phyloP scores from a whole-genome alignment of 108 stramenopile genomes.

The Mayamaea pseudoterrestris region DNA sequence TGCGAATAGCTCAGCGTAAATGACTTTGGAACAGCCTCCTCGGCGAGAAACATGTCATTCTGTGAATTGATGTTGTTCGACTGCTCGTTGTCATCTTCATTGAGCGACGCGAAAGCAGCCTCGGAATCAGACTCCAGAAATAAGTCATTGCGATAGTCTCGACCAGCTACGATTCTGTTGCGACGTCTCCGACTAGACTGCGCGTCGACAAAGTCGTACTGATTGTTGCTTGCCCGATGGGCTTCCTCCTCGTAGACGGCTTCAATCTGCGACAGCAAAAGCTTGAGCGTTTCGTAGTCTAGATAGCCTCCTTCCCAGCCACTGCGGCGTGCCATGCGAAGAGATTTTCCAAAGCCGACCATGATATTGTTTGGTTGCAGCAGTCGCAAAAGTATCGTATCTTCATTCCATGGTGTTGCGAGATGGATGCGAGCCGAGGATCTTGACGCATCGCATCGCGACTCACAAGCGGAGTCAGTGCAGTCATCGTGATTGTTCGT shows the following conservation, averaged over 20 bases:
- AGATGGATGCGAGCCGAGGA: no score
- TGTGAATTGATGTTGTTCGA: not conserved
- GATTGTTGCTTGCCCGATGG: conserved; percentile 2
- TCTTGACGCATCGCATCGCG: not conserved
- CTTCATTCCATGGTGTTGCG: no score
- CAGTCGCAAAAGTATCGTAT: no score
- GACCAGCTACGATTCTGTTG: not conserved
- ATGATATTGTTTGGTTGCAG: conserved; percentile 12
- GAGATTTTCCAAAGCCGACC: conserved; percentile 65
- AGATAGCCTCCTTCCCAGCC: conserved; percentile 75
- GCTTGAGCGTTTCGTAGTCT: conserved; percentile 68
- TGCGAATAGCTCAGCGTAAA: conserved; percentile 13
- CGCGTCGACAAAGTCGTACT: not conserved
- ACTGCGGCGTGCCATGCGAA: conserved; percentile 46
- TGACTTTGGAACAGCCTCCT: no score
- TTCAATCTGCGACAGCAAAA: conserved; percentile 46
- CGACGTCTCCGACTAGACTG: not conserved
- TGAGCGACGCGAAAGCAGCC: conserved; percentile 17
- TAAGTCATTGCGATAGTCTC: conserved; percentile 71
- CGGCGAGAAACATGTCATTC: no score
- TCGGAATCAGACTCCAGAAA: conserved; percentile 72
- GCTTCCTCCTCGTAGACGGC: conserved; percentile 63
- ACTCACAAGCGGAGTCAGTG: not conserved
- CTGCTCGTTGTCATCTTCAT: conserved; percentile 2
- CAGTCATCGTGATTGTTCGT: not conserved